These are phyloP conservation scores for Acacia pycnantha DNA, from an alignment of 331 rosid genomes.

Conservation along the genomic window DNA sequence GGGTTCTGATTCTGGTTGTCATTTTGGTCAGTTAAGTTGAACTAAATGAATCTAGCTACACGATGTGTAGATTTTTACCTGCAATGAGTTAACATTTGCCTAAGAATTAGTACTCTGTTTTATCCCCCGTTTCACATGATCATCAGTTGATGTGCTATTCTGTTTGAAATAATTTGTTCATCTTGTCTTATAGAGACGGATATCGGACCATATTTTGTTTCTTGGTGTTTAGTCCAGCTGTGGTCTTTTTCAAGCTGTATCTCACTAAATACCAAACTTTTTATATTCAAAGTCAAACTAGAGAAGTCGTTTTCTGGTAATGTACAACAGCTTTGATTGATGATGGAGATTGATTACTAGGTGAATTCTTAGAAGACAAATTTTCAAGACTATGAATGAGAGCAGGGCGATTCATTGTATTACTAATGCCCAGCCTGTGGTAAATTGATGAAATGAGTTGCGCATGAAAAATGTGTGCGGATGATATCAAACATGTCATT, in stretches of 20 bases:
- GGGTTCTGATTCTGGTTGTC: neutral
- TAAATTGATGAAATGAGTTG: neutral
- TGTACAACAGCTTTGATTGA: neutral
- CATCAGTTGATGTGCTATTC: neutral
- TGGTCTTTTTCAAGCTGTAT: conserved; percentile 1
- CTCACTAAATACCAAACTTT: neutral
- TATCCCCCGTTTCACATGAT: neutral
- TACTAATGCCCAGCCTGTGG: no score
- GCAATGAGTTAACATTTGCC: neutral
- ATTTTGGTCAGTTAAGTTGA: neutral
- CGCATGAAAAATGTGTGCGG: neutral
- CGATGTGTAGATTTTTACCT: neutral
- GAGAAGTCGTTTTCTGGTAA: no score
- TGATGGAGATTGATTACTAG: neutral
- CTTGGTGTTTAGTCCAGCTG: neutral
- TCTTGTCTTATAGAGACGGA: neutral
- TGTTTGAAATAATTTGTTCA: neutral
- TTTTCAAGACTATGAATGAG: neutral
- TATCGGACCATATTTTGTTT: neutral
- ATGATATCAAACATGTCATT: neutral
- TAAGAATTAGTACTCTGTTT: neutral
- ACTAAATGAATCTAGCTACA: neutral
- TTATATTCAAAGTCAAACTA: conserved; percentile 1
- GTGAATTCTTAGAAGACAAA: neutral
- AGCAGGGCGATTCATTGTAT: neutral